Evolutionary conservation across 192 early-diverging fungal species (phyloP).

Genomic region (Entomortierella lignicola): DNA sequence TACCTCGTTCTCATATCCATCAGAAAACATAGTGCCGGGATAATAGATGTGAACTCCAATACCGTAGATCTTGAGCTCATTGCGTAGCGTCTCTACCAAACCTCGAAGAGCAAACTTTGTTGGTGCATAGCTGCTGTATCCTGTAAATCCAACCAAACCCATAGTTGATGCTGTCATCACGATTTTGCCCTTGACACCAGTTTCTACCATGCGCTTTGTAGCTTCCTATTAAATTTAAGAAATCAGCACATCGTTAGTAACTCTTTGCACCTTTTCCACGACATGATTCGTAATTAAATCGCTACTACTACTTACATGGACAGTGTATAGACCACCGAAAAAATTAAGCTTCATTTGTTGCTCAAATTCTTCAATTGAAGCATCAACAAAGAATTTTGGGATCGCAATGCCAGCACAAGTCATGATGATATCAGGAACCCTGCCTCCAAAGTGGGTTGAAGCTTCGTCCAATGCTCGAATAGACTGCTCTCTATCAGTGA

Average conservation of each 20-base stretch:
- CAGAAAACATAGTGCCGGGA: constrained; percentile 76
- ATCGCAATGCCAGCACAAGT: constrained; percentile 65
- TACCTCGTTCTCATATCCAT: constrained; percentile 76
- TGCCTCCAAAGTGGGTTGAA: constrained; percentile 58
- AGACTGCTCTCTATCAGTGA: constrained; percentile 63
- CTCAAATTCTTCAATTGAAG: constrained; percentile 65
- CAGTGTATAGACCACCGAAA: constrained; percentile 70
- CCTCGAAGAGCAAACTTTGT: constrained; percentile 82
- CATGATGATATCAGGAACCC: constrained; percentile 67
- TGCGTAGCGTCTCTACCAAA: constrained; percentile 74
- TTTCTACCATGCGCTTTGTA: constrained; percentile 68
- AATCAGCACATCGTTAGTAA: not conserved
- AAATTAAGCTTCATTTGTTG: constrained; percentile 74
- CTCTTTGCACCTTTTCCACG: too few species aligned
- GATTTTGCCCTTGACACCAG: constrained; percentile 68
- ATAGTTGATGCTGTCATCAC: constrained; percentile 76
- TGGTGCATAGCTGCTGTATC: constrained; percentile 73
- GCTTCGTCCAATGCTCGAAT: constrained; percentile 70
- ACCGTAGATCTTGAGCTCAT: constrained; percentile 71
- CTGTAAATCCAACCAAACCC: constrained; percentile 76
- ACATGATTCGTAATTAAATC: not conserved
- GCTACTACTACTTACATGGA: constrained; percentile 62
- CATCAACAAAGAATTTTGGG: constrained; percentile 78
- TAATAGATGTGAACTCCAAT: constrained; percentile 79
- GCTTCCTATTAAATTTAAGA: constrained; percentile 63